These are phyloP conservation scores for Plasmodium vinckei DNA, from an alignment of 169 alveolate species.

Conservation along the genomic window DNA sequence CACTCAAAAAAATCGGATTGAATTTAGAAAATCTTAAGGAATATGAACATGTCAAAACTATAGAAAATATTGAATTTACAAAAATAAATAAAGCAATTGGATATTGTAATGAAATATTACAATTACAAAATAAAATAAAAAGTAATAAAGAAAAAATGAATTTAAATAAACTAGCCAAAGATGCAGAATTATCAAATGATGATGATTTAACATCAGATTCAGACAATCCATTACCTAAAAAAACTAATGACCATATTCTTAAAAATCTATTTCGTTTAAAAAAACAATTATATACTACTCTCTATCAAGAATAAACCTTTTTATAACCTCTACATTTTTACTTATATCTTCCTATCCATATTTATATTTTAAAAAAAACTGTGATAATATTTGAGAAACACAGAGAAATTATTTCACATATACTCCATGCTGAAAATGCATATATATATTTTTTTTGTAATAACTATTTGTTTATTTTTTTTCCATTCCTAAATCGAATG, in stretches of 20 bases:
- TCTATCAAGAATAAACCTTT: conserved; percentile 3
- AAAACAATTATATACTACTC: conserved; percentile 28
- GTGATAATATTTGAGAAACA: no score
- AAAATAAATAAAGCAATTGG: conserved; percentile 39
- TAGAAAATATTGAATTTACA: conserved; percentile 8
- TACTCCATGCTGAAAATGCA: no score
- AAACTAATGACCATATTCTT: conserved; percentile 19
- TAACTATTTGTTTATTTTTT: no score
- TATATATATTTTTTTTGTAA: no score
- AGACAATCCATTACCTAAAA: conserved; percentile 17
- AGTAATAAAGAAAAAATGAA: conserved; percentile 12
- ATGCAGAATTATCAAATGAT: conserved; percentile 63
- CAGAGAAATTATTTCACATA: no score
- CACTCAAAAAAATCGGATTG: conserved; percentile 51
- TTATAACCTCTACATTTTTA: background rate
- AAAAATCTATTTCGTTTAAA: conserved; percentile 30
- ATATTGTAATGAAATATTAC: conserved; percentile 30
- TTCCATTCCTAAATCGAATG: no score
- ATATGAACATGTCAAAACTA: conserved; percentile 20
- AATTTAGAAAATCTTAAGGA: conserved; percentile 40
- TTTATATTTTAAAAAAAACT: no score
- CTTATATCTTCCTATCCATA: no score
- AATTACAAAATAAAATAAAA: conserved; percentile 41
- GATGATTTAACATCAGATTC: conserved; percentile 45
- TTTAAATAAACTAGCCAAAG: conserved; percentile 37